Evolutionary conservation across 1,139 yeast species (phyloP), one percentile per base, ranked within the genome.

Genomic region (Yamadazyma triangularis): DNA sequence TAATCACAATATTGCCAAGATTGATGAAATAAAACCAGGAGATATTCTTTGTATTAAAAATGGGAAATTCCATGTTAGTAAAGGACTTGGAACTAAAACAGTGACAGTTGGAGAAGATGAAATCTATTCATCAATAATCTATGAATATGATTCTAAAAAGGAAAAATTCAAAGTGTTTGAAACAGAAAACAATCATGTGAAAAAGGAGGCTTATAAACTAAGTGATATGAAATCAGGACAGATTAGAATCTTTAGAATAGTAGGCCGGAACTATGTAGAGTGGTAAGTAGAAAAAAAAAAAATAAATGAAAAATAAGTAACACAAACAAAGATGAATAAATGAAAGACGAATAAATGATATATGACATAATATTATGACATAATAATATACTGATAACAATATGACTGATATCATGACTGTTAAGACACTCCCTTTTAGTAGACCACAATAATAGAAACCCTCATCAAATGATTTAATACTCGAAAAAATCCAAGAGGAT

Each of bases 161-260:
- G 76, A 76, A 36, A 87, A 86, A 57, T 67, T 89, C 42, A 77
- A 77, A 48, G 95, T 86, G 8, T 64, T 81, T 40, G 95, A 83
- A 50, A 58, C 67, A 8, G 35, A 55, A 2, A 65, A 60, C n/a
- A n/a, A n/a, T n/a, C 64, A 69, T 44, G 73, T 70, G 33, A 73
- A 64, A 39, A 75, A 71, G 39, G 81, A 77, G 29, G 69, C 81
- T 30, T 84, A 81, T 55, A 78, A 78, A 47, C 53, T 88, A 15
- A 60, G 73, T 8, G 94, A 87, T 34, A 69, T 91, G 71, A 80
- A 75, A 53, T 66, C 76, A 36, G 98, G 98, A 4, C 80, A 79
- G 46, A 63, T 91, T 13, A 73, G 87, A 42, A 85, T 87, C 2
- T 89, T 79, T 56, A 74, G 97, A 50, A 35, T 41, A 4, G 46